Evolutionary conservation across 192 early-diverging fungal genomes (phyloP).

Genomic region (Polychytrium aggregatum): DNA sequence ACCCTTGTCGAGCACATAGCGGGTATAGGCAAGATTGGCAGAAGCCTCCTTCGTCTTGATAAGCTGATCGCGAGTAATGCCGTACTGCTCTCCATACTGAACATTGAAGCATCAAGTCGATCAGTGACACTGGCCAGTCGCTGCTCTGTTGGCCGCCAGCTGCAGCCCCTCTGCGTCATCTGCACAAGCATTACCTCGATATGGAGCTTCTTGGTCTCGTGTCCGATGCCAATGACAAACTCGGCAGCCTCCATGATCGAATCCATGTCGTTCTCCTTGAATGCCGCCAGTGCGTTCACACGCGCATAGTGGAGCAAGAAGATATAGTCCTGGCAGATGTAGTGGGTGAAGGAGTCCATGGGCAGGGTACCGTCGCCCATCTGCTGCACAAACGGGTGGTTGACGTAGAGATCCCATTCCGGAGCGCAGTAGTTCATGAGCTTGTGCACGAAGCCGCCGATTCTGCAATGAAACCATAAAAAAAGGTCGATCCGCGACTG

Average conservation of each 20-base stretch:
- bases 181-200: slow-evolving; percentile 33
- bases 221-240: slow-evolving; percentile 52
- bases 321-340: slow-evolving; percentile 75
- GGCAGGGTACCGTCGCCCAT: slow-evolving; percentile 66
- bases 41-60: slow-evolving; percentile 56
- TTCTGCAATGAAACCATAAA: not conserved
- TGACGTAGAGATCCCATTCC: slow-evolving; percentile 54
- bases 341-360: slow-evolving; percentile 59
- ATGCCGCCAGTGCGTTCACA: slow-evolving; percentile 61
- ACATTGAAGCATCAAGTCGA: too few species aligned
- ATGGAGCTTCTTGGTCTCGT: slow-evolving; percentile 60
- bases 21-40: slow-evolving; percentile 72
- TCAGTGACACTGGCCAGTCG: too few species aligned
- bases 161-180: too few species aligned
- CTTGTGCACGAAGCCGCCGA: slow-evolving; percentile 13
- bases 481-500: not conserved
- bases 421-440: slow-evolving; percentile 35
- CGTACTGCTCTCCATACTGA: slow-evolving; percentile 62
- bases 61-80: slow-evolving; percentile 57
- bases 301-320: slow-evolving; percentile 72
- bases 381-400: slow-evolving; percentile 64
- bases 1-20: slow-evolving; percentile 69
- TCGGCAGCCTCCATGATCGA: slow-evolving; percentile 47
- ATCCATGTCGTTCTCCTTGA: slow-evolving; percentile 49
- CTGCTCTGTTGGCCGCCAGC: too few species aligned